These are phyloP conservation scores for Paecilomyces fulvus DNA, from an alignment of 2,329 filamentous ascomycete genomes.

Conservation along the genomic window DNA sequence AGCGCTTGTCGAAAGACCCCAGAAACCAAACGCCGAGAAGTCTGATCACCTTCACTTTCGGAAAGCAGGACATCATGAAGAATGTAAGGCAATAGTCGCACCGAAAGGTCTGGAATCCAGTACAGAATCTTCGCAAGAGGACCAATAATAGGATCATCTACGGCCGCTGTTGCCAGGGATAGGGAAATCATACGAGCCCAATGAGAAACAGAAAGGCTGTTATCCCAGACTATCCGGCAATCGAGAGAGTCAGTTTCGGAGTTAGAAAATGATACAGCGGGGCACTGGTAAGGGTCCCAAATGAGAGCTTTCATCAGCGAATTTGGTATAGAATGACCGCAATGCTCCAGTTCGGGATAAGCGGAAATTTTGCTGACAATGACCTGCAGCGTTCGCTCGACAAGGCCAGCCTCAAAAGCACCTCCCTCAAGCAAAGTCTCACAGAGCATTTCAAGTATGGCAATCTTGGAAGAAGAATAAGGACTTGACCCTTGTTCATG, in stretches of 20 bases:
- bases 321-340: slow-evolving; percentile 26
- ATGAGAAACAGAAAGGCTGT: slow-evolving; percentile 15
- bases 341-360: slow-evolving; percentile 24
- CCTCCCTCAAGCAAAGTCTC: slow-evolving; percentile 53
- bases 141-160: slow-evolving; percentile 59
- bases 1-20: slow-evolving; percentile 58
- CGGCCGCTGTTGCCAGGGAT: slow-evolving; percentile 51
- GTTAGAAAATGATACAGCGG: slow-evolving; percentile 16
- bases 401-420: slow-evolving; percentile 35
- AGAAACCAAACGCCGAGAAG: slow-evolving; percentile 57
- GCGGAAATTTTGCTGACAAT: slow-evolving; percentile 29
- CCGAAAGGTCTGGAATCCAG: slow-evolving; percentile 60
- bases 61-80: slow-evolving; percentile 70
- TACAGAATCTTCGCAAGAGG: slow-evolving; percentile 59
- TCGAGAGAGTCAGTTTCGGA: slow-evolving; percentile 12
- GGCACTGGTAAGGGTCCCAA: slow-evolving; percentile 36
- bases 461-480: slow-evolving; percentile 47
- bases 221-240: slow-evolving; percentile 9
- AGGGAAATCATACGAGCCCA: slow-evolving; percentile 29
- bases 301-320: slow-evolving; percentile 32
- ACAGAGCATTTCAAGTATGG: slow-evolving; percentile 54
- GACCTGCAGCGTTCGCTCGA: slow-evolving; percentile 37
- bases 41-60: slow-evolving; percentile 55
- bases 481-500: slow-evolving; percentile 3
- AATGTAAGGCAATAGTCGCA: slow-evolving; percentile 70